phyloP scores from a whole-genome alignment of 148 eudicot genomes.

The Fagopyrum homotropicum region DNA sequence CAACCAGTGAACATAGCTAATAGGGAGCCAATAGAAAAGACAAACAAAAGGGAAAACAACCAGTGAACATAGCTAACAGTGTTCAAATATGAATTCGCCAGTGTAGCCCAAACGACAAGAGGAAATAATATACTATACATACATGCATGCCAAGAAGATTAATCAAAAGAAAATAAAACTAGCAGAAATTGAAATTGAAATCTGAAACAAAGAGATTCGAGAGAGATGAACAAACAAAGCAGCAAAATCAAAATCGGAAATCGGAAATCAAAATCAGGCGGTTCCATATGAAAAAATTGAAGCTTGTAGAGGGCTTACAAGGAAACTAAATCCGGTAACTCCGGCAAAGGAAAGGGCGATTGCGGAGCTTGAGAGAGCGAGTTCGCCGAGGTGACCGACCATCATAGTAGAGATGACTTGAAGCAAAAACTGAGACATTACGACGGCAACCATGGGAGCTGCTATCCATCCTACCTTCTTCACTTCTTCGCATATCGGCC shows the following conservation, averaged over 20 bases:
- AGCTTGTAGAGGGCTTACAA: slow-evolving; percentile 16
- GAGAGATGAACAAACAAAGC: too few species aligned
- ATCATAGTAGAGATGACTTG: slow-evolving; percentile 40
- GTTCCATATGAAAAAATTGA: neutral
- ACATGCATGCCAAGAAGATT: too few species aligned
- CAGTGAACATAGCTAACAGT: neutral
- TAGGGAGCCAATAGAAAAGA: neutral
- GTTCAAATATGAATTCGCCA: neutral
- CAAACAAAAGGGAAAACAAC: neutral
- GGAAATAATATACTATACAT: too few species aligned
- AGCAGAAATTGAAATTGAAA: neutral
- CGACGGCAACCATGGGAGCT: slow-evolving; percentile 39
- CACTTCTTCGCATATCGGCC: slow-evolving; percentile 22
- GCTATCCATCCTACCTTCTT: slow-evolving; percentile 32
- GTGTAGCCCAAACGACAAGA: neutral
- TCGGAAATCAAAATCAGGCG: too few species aligned
- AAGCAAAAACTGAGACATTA: slow-evolving; percentile 26
- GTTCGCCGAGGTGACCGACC: slow-evolving; percentile 59
- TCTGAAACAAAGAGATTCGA: neutral
- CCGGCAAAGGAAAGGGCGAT: slow-evolving; percentile 50
- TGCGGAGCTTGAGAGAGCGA: slow-evolving; percentile 47
- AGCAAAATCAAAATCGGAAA: too few species aligned
- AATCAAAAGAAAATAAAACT: too few species aligned
- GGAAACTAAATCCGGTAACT: slow-evolving; percentile 42
- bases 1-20: too few species aligned